These are phyloP conservation scores for Ascochyta rabiei DNA, from an alignment of 2,329 filamentous ascomycete species.

Conservation along the genomic window DNA sequence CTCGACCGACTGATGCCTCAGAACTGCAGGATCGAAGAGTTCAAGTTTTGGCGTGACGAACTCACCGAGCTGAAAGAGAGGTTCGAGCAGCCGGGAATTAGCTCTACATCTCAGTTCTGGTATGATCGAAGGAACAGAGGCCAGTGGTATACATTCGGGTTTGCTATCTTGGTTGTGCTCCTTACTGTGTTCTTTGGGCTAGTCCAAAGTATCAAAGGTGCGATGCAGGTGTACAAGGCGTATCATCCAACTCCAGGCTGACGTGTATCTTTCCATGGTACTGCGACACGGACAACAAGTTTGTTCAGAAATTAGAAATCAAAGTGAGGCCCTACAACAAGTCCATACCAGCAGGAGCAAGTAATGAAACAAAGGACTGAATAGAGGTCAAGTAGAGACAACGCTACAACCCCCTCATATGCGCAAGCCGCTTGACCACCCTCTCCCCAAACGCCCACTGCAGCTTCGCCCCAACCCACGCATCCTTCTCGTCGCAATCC, in stretches of 20 bases:
- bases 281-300: too few relatives aligned
- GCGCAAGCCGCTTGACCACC: background rate
- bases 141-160: slow-evolving; percentile 56
- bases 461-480: background rate
- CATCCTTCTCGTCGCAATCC: background rate
- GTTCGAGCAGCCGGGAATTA: slow-evolving; percentile 36
- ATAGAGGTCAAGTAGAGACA: too few relatives aligned
- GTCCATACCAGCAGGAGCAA: too few relatives aligned
- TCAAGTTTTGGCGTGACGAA: slow-evolving; percentile 51
- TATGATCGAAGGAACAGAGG: slow-evolving; percentile 48
- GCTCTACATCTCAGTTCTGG: slow-evolving; percentile 50
- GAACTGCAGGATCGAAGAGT: slow-evolving; percentile 33
- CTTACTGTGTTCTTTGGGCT: slow-evolving; percentile 45
- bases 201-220: slow-evolving; percentile 51
- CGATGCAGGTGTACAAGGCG: slow-evolving; percentile 44
- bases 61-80: slow-evolving; percentile 49
- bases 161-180: slow-evolving; percentile 43
- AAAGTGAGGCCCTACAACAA: too few relatives aligned
- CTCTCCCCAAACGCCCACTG: background rate
- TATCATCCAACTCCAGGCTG: background rate
- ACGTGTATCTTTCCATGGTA: background rate
- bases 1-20: slow-evolving; percentile 38
- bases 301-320: too few relatives aligned
- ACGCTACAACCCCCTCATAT: slow-evolving; percentile 1
- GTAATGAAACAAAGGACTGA: too few relatives aligned